A percentile compares a stretch with the other conserved stretches of the same genome.
These are phyloP conservation scores for Starmerella bombicola DNA, from an alignment of 805 yeast species.

Conservation along the genomic window DNA sequence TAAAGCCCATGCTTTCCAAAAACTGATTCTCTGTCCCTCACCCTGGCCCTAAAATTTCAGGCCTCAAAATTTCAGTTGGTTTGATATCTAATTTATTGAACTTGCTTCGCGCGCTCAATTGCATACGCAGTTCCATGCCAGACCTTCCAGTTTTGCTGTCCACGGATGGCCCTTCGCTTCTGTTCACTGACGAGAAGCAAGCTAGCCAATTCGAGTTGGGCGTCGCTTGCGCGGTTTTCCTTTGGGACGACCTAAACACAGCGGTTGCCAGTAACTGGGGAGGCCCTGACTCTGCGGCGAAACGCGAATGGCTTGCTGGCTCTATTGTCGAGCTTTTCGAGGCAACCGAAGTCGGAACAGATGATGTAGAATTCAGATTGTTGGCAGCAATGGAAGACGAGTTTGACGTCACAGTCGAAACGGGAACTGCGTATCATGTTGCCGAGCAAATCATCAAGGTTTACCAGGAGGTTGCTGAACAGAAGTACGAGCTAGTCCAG, in stretches of 20 bases:
- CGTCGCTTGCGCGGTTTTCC: constrained; percentile 76
- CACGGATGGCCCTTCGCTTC: constrained; percentile 17
- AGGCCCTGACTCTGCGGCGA: constrained; percentile 79
- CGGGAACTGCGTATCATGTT: constrained; percentile 68
- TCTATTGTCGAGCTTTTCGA: constrained; percentile 66
- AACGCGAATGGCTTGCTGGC: constrained; percentile 90
- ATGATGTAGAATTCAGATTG: constrained; percentile 71
- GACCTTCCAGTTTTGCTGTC: constrained; percentile 12
- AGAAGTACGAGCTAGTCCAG: constrained; percentile 46
- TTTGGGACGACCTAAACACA: constrained; percentile 76
- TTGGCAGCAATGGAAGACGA: constrained; percentile 90
- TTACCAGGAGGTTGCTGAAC: constrained; percentile 49
- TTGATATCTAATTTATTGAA: too few relatives aligned
- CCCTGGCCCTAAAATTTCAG: too few relatives aligned
- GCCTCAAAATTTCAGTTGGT: too few relatives aligned
- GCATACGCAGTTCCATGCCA: constrained; percentile 11
- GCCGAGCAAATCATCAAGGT: constrained; percentile 53
- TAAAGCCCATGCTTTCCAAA: too few relatives aligned
- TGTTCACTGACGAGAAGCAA: constrained; percentile 40
- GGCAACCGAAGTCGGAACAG: constrained; percentile 54
- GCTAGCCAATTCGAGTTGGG: constrained; percentile 88
- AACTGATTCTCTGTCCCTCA: too few relatives aligned
- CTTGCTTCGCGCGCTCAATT: too few relatives aligned
- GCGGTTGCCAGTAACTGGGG: constrained; percentile 96
- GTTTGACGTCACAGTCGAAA: constrained; percentile 78